Base-by-base conservation (phyloP, 2,329 filamentous ascomycete species). In the Aspergillus sp. region DNA sequence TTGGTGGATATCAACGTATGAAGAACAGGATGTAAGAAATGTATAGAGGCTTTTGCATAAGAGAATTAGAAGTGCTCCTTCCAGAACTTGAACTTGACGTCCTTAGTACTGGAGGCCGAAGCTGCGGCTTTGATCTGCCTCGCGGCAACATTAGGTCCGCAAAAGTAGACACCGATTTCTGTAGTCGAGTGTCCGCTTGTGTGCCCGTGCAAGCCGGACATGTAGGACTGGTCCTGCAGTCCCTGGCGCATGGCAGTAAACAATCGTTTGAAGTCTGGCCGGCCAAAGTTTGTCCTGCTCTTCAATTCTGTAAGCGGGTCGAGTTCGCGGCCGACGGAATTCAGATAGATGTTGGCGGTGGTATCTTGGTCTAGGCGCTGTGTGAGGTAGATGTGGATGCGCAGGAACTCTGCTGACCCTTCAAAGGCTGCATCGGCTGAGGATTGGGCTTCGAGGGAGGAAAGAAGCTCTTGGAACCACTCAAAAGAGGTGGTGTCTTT, bases 341-440 rank as follows among this genome's bases (percentile, higher is more conserved):
- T 98, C 66, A 99, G 87, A 53, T 97, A 92, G 74, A 99, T 98
- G 78, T 99, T 99, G 71, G 97, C 91, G 2, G 93, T 90, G 0
- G 92, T 97, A 76, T 99, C 93, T 69, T 89, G 86, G 77, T 98
- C 94, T 63, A 98, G 87, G 71, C 89, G 91, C 79, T 98, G 93
- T 0, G 95, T 99, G 43, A 99, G 89, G 74, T 97, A 99, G 1
- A 93, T 98, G 82, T 99, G 95, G 68, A 99, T 99, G 77, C 93
- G 92, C 71, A 99, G 83, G 85, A 99, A 99, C 73, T 98, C 93
- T 0, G 78, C 75, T 15, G 75, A 75, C 3, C 77, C 77, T 19
- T 77, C 73, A 53, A 85, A 81, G 28, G 87, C 87, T 50, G 88
- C 87, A 68, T 87, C 87, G 60, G 88, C 89, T 34, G 88, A 86